Evolutionary conservation across 2,329 filamentous ascomycete genomes (phyloP).

Genomic region (Penicillium sp.): DNA sequence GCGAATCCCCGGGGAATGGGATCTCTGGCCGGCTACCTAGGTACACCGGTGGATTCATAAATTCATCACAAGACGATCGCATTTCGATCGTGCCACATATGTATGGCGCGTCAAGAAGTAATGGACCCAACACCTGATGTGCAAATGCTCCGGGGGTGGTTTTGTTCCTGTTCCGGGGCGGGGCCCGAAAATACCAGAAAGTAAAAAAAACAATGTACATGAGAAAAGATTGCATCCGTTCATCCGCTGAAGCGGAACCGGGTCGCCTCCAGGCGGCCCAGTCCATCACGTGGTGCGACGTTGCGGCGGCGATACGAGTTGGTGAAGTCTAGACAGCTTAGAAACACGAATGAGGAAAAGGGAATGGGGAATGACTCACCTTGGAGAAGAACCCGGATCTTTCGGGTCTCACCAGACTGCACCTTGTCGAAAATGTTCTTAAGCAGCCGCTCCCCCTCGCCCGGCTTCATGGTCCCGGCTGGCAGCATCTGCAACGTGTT

Average conservation of each 20-base stretch:
- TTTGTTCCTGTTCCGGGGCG: constrained; percentile 11
- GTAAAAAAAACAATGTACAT: constrained; percentile 14
- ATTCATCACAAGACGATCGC: constrained; percentile 19
- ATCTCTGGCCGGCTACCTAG: constrained; percentile 2
- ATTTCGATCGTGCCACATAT: constrained; percentile 18
- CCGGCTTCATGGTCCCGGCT: constrained; percentile 68
- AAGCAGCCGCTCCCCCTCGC: constrained; percentile 76
- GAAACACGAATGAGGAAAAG: background rate
- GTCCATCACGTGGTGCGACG: constrained; percentile 86
- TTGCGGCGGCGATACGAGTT: constrained; percentile 90
- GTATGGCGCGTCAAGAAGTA: constrained; percentile 18
- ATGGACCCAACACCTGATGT: constrained; percentile 20
- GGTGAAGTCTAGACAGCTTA: constrained; percentile 66
- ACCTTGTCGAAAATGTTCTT: constrained; percentile 75
- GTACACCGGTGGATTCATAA: constrained; percentile 18
- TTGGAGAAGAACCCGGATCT: constrained; percentile 79
- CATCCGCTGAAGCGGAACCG: constrained; percentile 73
- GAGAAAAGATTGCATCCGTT: constrained; percentile 3
- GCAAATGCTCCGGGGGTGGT: constrained; percentile 19
- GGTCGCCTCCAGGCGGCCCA: constrained; percentile 79
- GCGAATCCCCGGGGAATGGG: background rate
- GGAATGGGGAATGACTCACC: constrained; percentile 24
- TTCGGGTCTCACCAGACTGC: constrained; percentile 62
- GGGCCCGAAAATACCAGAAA: constrained; percentile 4
- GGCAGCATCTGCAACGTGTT: constrained; percentile 79